Evolutionary conservation across 2,329 filamentous ascomycete species (phyloP).

Genomic region (Sporothrix humicola): DNA sequence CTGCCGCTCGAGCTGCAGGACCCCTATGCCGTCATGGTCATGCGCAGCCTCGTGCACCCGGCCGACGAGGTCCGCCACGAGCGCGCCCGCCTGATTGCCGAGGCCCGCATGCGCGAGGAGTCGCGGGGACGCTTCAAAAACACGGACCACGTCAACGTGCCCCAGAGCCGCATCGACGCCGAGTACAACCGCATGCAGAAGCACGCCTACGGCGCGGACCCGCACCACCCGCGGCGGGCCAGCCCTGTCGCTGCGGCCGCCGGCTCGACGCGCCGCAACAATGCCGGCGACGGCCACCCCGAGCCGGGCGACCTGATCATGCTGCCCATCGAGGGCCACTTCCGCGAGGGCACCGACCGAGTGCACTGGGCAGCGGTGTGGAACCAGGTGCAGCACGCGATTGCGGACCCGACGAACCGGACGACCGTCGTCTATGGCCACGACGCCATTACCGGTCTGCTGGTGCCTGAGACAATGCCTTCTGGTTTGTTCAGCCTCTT

Average conservation of each 20-base stretch:
- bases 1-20: conserved; percentile 72
- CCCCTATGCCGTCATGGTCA: conserved; percentile 86
- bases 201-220: conserved; percentile 34
- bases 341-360: conserved; percentile 52
- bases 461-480: conserved; percentile 32
- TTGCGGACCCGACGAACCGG: conserved; percentile 44
- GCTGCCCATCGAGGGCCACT: conserved; percentile 50
- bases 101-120: conserved; percentile 44
- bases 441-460: conserved; percentile 76
- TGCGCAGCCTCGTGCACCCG: conserved; percentile 75
- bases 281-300: conserved; percentile 27
- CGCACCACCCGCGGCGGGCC: conserved; percentile 33
- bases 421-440: conserved; percentile 86
- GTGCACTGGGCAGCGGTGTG: conserved; percentile 69
- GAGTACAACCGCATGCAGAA: conserved; percentile 37
- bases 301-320: conserved; percentile 37
- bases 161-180: conserved; percentile 36
- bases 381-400: conserved; percentile 57
- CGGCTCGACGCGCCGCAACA: not conserved
- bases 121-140: conserved; percentile 34
- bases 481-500: conserved; percentile 25
- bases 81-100: conserved; percentile 45
- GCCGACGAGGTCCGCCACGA: conserved; percentile 58
- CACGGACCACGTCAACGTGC: conserved; percentile 35
- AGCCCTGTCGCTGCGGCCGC: not conserved